Percentiles rank a stretch among this genome's conserved stretches.
Evolutionary conservation across 1,284 basidiomycete species (phyloP).

Genomic region (Puccinia horiana): DNA sequence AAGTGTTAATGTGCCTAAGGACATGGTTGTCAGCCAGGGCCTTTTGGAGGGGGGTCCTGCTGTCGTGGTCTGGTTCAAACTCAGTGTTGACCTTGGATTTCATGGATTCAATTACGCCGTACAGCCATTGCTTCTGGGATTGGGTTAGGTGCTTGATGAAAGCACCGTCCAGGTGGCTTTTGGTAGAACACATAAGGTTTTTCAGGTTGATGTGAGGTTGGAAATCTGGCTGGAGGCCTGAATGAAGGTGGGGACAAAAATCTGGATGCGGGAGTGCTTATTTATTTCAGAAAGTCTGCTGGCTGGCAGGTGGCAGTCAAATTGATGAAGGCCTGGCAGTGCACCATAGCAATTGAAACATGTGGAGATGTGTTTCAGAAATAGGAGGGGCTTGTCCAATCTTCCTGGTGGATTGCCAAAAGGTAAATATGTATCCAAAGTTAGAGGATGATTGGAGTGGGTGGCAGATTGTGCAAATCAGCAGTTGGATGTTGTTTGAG

Average conservation of each 20-base stretch:
- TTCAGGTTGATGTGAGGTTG: background rate
- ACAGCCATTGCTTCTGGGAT: background rate
- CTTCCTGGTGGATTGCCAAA: background rate
- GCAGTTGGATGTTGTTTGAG: too few relatives aligned
- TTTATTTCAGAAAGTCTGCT: background rate
- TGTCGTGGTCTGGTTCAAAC: background rate
- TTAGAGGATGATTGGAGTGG: too few relatives aligned
- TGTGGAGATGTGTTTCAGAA: background rate
- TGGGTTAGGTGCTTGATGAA: background rate
- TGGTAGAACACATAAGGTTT: background rate
- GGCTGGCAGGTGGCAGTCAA: background rate
- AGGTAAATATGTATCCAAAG: too few relatives aligned
- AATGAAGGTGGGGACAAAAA: background rate
- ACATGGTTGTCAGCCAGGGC: background rate
- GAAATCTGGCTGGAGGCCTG: background rate
- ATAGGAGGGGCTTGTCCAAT: too few relatives aligned
- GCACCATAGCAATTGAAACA: background rate
- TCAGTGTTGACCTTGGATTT: background rate
- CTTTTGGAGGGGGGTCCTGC: background rate
- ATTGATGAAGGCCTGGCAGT: background rate
- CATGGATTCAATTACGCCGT: slow-evolving; percentile 11
- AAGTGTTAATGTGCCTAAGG: background rate
- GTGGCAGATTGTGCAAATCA: too few relatives aligned
- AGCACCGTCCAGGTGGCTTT: background rate
- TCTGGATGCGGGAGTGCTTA: background rate